These are phyloP conservation scores for Syzygium aqueum DNA, from an alignment of 345 rosid species.

Conservation along the genomic window DNA sequence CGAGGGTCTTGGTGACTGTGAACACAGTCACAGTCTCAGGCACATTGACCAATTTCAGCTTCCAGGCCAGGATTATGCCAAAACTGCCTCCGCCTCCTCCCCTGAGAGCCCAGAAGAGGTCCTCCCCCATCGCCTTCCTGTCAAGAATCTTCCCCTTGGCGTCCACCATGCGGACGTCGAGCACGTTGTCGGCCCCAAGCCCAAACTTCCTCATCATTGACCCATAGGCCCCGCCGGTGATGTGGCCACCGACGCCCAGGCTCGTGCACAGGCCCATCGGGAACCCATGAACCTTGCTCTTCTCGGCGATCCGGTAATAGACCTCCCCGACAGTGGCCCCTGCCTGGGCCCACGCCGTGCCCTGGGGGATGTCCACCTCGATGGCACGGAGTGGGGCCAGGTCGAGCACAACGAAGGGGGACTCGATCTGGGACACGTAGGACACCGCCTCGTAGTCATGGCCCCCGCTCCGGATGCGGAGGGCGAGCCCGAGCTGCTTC, in stretches of 20 bases:
- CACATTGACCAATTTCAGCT: conserved; percentile 51
- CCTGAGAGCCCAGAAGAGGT: conserved; percentile 61
- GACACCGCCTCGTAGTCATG: conserved; percentile 64
- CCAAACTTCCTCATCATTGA: conserved; percentile 72
- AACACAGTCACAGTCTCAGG: conserved; percentile 57
- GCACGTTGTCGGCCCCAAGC: conserved; percentile 65
- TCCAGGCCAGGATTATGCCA: conserved; percentile 52
- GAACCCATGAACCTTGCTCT: conserved; percentile 50
- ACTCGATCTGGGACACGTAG: conserved; percentile 37
- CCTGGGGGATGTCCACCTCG: conserved; percentile 18
- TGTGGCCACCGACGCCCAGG: conserved; percentile 55
- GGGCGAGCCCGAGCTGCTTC: conserved; percentile 22
- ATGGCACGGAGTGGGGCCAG: conserved; percentile 37
- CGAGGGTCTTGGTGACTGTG: conserved; percentile 39
- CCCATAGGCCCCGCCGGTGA: conserved; percentile 68
- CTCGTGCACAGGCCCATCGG: conserved; percentile 62
- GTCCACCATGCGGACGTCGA: conserved; percentile 59
- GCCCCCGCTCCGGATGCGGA: conserved; percentile 60
- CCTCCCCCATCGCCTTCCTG: conserved; percentile 53
- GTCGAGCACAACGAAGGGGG: conserved; percentile 48
- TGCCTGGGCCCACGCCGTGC: conserved; percentile 63
- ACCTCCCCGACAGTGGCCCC: conserved; percentile 72
- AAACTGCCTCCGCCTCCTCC: conserved; percentile 77
- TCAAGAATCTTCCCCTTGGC: conserved; percentile 43
- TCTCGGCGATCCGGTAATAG: conserved; percentile 45